Evolutionary conservation across 805 yeast genomes (phyloP).

Genomic region (Ogataea nitratoaversa): DNA sequence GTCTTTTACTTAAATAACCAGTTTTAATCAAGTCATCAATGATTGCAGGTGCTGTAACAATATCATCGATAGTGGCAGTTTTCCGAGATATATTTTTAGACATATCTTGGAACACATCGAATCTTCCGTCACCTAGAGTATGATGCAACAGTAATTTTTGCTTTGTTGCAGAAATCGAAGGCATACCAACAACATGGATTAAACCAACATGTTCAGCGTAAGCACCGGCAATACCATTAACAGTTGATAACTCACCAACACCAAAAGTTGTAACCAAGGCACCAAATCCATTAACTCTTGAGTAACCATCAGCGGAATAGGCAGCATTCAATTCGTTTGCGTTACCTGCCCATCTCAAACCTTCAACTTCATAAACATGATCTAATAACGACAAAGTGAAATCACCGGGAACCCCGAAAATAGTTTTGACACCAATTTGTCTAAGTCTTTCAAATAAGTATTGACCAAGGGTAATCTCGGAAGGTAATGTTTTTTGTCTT

Average conservation of each 20-base stretch:
- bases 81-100: constrained; percentile 67
- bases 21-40: constrained; percentile 72
- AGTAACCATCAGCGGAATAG: constrained; percentile 85
- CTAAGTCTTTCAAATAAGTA: constrained; percentile 74
- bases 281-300: constrained; percentile 72
- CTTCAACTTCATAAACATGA: constrained; percentile 68
- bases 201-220: constrained; percentile 88
- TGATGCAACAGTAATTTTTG: constrained; percentile 74
- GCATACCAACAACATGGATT: constrained; percentile 82
- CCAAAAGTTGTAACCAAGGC: constrained; percentile 83
- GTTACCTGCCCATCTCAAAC: constrained; percentile 85
- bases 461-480: constrained; percentile 61
- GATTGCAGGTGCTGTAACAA: constrained; percentile 60
- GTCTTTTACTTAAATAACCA: constrained; percentile 70
- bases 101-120: constrained; percentile 76
- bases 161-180: constrained; percentile 69
- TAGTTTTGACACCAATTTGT: constrained; percentile 66
- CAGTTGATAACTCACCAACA: constrained; percentile 82
- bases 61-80: constrained; percentile 59
- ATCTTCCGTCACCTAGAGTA: constrained; percentile 81
- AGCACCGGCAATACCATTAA: constrained; percentile 84
- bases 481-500: constrained; percentile 14
- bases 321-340: constrained; percentile 89
- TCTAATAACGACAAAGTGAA: constrained; percentile 71
- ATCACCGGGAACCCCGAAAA: constrained; percentile 82